Conservation (phyloP, 2,329 filamentous ascomycete genomes). For the Arthrobotrys megalospora region DNA sequence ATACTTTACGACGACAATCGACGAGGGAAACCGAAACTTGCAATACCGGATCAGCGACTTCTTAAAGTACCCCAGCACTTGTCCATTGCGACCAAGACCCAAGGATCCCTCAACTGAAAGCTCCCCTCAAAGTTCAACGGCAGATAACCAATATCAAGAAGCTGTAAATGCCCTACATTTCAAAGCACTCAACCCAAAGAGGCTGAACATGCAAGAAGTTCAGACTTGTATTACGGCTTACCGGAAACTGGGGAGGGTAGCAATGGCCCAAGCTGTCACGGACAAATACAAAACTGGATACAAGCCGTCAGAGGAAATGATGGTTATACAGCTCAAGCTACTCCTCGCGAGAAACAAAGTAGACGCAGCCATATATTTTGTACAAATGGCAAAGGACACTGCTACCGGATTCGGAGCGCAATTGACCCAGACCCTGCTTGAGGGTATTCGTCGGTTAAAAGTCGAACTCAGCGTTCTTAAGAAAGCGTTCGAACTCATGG, state of each 20-base stretch:
- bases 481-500: slow-evolving; percentile 49
- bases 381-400: slow-evolving; percentile 53
- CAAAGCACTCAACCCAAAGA: neutral
- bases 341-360: slow-evolving; percentile 52
- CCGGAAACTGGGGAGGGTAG: slow-evolving; percentile 37
- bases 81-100: neutral
- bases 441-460: slow-evolving; percentile 40
- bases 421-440: slow-evolving; percentile 39
- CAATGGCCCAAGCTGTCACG: slow-evolving; percentile 29
- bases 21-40: slow-evolving; percentile 42
- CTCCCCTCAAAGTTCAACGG: neutral
- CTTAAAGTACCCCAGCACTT: slow-evolving; percentile 16
- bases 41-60: slow-evolving; percentile 12
- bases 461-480: slow-evolving; percentile 38
- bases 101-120: neutral
- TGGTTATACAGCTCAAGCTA: slow-evolving; percentile 38
- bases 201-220: neutral
- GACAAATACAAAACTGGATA: slow-evolving; percentile 49
- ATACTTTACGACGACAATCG: slow-evolving; percentile 31
- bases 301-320: slow-evolving; percentile 38
- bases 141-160: neutral
- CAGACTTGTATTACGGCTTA: slow-evolving; percentile 26
- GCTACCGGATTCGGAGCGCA: slow-evolving; percentile 36
- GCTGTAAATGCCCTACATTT: neutral
- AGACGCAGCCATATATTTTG: slow-evolving; percentile 46